phyloP scores from a whole-genome alignment of 225 moss, liverwort and hornwort species.

The Physcomitrellopsis africana region DNA sequence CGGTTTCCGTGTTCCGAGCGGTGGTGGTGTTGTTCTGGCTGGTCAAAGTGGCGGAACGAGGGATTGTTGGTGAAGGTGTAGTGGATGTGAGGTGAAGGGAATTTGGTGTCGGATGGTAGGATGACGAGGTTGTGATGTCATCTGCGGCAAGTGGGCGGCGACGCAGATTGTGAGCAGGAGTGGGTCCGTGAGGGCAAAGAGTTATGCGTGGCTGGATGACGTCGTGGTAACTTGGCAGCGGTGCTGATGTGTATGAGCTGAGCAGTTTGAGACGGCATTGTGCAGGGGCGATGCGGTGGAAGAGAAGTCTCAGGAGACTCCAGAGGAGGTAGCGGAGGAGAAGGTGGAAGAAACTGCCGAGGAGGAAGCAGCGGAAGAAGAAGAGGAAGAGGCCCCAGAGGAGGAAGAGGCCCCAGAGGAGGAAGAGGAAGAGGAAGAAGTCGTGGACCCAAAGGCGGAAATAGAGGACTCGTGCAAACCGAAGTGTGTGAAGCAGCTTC shows the following conservation, averaged over 20 bases:
- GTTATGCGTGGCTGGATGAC: too few species aligned
- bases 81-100: too few species aligned
- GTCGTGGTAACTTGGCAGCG: too few species aligned
- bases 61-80: too few species aligned
- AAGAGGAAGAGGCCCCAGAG: slow-evolving; percentile 8
- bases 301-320: slow-evolving; percentile 49
- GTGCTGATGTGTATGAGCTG: not conserved
- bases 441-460: slow-evolving; percentile 54
- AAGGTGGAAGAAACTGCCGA: slow-evolving; percentile 25
- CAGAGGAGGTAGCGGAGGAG: slow-evolving; percentile 47
- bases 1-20: too few species aligned
- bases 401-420: slow-evolving; percentile 30
- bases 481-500: slow-evolving; percentile 65
- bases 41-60: too few species aligned
- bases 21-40: too few species aligned
- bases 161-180: too few species aligned
- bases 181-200: not conserved
- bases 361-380: slow-evolving; percentile 26
- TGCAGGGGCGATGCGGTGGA: slow-evolving; percentile 57
- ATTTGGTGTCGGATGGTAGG: too few species aligned
- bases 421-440: slow-evolving; percentile 53
- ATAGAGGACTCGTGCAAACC: slow-evolving; percentile 59
- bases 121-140: too few species aligned
- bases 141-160: too few species aligned
- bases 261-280: not conserved